phyloP scores from a whole-genome alignment of 2,329 filamentous ascomycete species.

The Colletotrichum coccodes region DNA sequence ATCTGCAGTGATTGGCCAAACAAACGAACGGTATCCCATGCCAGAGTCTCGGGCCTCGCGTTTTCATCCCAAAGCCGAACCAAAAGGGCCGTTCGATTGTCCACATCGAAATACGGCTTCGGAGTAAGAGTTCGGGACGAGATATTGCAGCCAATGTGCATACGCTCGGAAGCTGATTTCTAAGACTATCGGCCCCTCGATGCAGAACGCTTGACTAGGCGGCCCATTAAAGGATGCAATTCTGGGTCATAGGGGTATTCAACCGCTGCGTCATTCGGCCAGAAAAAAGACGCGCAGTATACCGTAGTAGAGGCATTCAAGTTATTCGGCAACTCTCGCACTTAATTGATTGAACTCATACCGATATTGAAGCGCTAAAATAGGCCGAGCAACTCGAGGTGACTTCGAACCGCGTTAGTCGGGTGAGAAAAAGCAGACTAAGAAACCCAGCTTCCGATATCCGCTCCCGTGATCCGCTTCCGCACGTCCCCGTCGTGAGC shows the following conservation, averaged over 20 bases:
- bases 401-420: neutral
- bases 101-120: conserved; percentile 6
- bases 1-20: neutral
- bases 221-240: neutral
- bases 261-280: too few species aligned
- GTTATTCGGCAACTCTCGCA: too few species aligned
- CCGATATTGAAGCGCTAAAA: neutral
- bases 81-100: neutral
- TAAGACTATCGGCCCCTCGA: neutral
- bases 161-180: neutral
- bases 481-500: neutral
- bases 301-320: too few species aligned
- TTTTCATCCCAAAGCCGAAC: conserved; percentile 25
- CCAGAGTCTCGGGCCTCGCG: conserved; percentile 20
- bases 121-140: neutral
- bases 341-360: neutral
- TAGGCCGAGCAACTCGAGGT: neutral
- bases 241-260: neutral
- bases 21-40: neutral
- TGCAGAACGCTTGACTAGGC: neutral
- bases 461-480: conserved; percentile 1
- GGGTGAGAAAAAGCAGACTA: neutral
- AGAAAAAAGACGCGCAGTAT: neutral
- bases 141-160: neutral
- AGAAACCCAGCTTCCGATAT: neutral